Evolutionary conservation across 1,139 yeast genomes (phyloP), one percentile per base, ranked within the genome.

Genomic region (Pichia norvegensis): DNA sequence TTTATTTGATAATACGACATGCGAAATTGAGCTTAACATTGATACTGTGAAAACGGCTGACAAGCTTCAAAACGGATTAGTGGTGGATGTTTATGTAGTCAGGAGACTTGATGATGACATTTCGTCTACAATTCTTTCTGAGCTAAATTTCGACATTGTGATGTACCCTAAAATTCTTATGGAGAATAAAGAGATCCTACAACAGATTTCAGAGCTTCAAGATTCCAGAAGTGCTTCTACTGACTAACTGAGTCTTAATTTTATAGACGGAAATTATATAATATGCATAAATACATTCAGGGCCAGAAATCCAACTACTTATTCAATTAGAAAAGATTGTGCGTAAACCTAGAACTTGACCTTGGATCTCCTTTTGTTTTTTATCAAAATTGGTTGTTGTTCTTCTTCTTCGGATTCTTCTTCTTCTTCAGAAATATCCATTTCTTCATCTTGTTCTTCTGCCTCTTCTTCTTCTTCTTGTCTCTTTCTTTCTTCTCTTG

Each of bases 301-400:
- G 36, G 36, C 23, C 33, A 35, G 14, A n/a, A 16, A 10, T 27
- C 31, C 14, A 27, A 27, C 13, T 17, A 19, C n/a, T 33, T 39
- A 41, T 41, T 38, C 21, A 41, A n/a, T 20, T 41, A 40, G 29
- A 39, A 33, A 27, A 29, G 13, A 14, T 21, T 17, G 17, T 20
- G 36, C 19, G 31, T 14, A 36, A 35, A n/a, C 17, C 53, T 53
- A 60, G 40, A 61, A 60, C 49, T 53, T 60, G 49, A 61, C 65
- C 49, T 51, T 55, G 42, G 55, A 53, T 53, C 55, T 60, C 53
- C 79, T 79, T 44, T 52, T 85, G 78, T 83, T 82, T 65, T 78
- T 81, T 65, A 88, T 76, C 61, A 86, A 69, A 46, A 88, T 81
- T 80, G 85, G 82, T 66, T 82, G 85, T 63, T 79, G 79, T 56